These are phyloP conservation scores for Hemerocallis citrina DNA, from an alignment of 106 monocot genomes.

Conservation along the genomic window DNA sequence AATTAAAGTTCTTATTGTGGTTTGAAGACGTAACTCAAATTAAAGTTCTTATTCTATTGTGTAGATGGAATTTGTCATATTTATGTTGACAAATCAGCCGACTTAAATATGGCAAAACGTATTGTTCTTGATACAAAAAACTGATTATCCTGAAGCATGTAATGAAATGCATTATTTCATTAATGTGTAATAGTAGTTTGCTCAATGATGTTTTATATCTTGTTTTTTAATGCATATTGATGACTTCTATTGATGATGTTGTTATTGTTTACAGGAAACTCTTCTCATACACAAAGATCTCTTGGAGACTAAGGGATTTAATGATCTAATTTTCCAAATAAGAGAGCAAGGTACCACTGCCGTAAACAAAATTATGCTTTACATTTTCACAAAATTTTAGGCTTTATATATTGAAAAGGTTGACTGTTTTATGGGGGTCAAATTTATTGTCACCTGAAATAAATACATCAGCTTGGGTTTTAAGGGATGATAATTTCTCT, in stretches of 20 bases:
- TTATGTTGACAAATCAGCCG: conserved; percentile 86
- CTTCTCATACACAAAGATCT: conserved; percentile 75
- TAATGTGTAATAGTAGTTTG: neutral
- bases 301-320: conserved; percentile 27
- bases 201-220: neutral
- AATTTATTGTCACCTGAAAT: too few relatives aligned
- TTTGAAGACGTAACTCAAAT: neutral
- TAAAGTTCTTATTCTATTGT: conserved; percentile 4
- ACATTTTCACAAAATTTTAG: too few relatives aligned
- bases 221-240: too few relatives aligned
- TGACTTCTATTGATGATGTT: too few relatives aligned
- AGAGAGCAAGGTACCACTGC: conserved; percentile 56
- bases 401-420: too few relatives aligned
- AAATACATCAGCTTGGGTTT: too few relatives aligned
- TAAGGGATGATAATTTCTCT: too few relatives aligned
- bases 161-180: conserved; percentile 92
- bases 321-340: conserved; percentile 51
- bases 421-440: too few relatives aligned
- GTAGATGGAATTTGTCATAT: conserved; percentile 97
- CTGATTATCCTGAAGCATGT: conserved; percentile 97
- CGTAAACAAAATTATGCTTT: too few relatives aligned
- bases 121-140: conserved; percentile 91
- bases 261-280: conserved; percentile 53
- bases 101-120: conserved; percentile 70
- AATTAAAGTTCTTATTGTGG: conserved; percentile 94